A percentile compares a stretch with the other conserved stretches of the same genome.
Evolutionary conservation across 2,329 filamentous ascomycete genomes (phyloP).

Genomic region (Biscogniauxia sp.): DNA sequence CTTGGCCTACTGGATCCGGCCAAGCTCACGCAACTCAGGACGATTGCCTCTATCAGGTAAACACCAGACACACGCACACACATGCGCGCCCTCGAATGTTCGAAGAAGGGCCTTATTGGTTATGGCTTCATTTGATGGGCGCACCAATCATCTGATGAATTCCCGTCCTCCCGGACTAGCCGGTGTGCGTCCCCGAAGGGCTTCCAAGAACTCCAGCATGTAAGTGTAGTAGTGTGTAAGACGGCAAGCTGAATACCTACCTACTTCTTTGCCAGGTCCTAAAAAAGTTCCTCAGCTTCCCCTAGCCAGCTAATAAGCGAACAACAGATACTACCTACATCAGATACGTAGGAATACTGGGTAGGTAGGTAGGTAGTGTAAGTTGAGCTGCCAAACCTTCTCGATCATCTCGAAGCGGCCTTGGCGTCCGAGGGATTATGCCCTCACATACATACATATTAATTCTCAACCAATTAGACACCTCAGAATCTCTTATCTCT

Average conservation of each 20-base stretch:
- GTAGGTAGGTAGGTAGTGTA: background rate
- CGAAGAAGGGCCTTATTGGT: background rate
- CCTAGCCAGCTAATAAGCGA: too few species aligned
- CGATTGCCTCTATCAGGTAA: background rate
- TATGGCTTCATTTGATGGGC: background rate
- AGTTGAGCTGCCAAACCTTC: background rate
- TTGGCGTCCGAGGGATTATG: background rate
- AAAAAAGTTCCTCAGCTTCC: too few species aligned
- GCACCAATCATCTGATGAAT: background rate
- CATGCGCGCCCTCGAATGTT: too few species aligned
- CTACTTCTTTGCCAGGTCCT: too few species aligned
- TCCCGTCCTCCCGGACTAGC: background rate
- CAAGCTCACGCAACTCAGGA: background rate
- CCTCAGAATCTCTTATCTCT: background rate
- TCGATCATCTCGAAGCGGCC: background rate
- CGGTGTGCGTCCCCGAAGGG: background rate
- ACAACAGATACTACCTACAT: too few species aligned
- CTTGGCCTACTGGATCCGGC: background rate
- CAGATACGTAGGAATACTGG: too few species aligned
- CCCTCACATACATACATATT: background rate
- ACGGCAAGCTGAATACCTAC: too few species aligned
- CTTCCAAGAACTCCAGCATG: too few species aligned
- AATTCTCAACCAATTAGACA: background rate
- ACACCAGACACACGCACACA: background rate
- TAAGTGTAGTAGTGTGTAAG: too few species aligned